Percentiles rank a stretch among this genome's conserved stretches.
These are phyloP conservation scores for Phaffia tasmanica DNA, from an alignment of 768 basidiomycete species.

Conservation along the genomic window DNA sequence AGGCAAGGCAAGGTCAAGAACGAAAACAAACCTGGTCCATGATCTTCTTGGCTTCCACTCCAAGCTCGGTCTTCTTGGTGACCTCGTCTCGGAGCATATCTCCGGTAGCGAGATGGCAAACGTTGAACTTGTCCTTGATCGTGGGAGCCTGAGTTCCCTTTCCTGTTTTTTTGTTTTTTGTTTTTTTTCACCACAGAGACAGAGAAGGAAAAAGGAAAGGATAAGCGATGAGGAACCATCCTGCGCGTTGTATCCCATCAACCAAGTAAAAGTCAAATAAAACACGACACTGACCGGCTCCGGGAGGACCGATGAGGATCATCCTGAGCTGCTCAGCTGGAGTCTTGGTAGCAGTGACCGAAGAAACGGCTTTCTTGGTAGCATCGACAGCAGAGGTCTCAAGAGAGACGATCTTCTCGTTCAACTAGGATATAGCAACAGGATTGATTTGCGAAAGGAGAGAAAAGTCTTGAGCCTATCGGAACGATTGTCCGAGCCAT, in stretches of 20 bases:
- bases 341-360: conserved; percentile 34
- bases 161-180: conserved; percentile 49
- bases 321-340: conserved; percentile 73
- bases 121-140: conserved; percentile 83
- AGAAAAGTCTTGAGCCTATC: neutral
- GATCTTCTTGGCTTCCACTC: conserved; percentile 87
- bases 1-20: too few relatives aligned
- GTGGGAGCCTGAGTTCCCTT: conserved; percentile 97
- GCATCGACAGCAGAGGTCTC: conserved; percentile 43
- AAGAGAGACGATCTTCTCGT: conserved; percentile 70
- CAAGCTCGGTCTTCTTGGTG: conserved; percentile 69
- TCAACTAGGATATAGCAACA: conserved; percentile 43
- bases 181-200: too few relatives aligned
- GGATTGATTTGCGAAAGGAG: neutral
- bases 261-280: too few relatives aligned
- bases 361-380: conserved; percentile 43
- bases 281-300: conserved; percentile 61
- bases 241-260: neutral
- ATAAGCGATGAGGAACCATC: neutral
- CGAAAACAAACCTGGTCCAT: conserved; percentile 73
- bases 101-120: conserved; percentile 96
- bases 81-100: conserved; percentile 98
- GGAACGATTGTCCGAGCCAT: neutral
- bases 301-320: conserved; percentile 91
- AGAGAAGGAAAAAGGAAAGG: neutral